Evolutionary conservation across 345 rosid genomes (phyloP), one percentile per base, ranked within the genome.

Genomic region (Arabis hirsuta): DNA sequence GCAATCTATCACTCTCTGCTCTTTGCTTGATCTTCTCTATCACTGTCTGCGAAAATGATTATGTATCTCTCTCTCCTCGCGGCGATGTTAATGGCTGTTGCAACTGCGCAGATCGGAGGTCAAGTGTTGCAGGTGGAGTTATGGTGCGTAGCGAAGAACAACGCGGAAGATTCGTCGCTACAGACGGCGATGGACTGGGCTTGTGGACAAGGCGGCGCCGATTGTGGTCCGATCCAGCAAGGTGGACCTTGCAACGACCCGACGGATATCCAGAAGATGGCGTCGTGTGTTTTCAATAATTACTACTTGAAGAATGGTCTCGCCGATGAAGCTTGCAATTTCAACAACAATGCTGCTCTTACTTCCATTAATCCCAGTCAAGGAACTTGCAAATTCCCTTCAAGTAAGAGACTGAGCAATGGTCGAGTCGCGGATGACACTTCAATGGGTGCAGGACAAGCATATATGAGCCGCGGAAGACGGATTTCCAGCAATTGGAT

Each of bases 141-240:
- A 9, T 94, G 98, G 98, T 94, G 97, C 54, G 83, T 91, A 0
- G 96, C 97, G 14, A 86, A 83, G 83, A 88, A 78, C 60, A 81
- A 88, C 66, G 88, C 94, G 10, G 85, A 92, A 1, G 80, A 81
- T 32, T 67, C 78, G 0, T 80, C 86, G 24, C 71, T 94, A n/a
- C 98, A 89, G 77, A 85, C 85, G 11, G 97, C 88, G 9, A 62
- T 94, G 62, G 97, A 94, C 65, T 91, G 87, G 71, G 98, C 98
- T 26, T 94, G 98, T 45, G 97, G 98, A 2, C 71, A 79, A 19
- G 96, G 96, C 0, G 87, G 92, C 6, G 90, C 91, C 0, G 96
- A 94, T 71, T 94, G 98, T 53, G 74, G 86, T 0, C 84, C 77
- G 36, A 84, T 94, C 65, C 97, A 84, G 67, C 69, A 81, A 0